Evolutionary conservation across 129 eudicot genomes (phyloP).

Genomic region (Helianthus tuberosus): DNA sequence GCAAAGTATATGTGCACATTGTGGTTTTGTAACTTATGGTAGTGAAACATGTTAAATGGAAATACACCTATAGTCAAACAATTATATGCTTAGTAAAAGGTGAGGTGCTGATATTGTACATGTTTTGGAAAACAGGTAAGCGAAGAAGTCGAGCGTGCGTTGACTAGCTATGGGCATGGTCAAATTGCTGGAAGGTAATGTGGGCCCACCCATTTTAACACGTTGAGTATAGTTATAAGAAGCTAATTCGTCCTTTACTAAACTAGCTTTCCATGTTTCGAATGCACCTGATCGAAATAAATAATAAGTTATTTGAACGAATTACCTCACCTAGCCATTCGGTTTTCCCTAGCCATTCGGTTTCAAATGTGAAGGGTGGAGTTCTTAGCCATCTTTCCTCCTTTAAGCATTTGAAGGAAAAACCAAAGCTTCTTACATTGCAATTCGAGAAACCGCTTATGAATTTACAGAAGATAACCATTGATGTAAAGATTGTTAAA

Average conservation of each 20-base stretch:
- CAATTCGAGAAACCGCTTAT: too few species aligned
- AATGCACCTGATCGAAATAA: slow-evolving; percentile 39
- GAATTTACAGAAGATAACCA: too few species aligned
- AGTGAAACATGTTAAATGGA: slow-evolving; percentile 17
- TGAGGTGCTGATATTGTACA: not conserved
- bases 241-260: not conserved
- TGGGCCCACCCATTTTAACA: not conserved
- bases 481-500: too few species aligned
- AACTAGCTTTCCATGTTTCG: slow-evolving; percentile 2
- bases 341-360: too few species aligned
- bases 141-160: slow-evolving; percentile 67
- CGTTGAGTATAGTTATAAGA: not conserved
- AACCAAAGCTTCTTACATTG: too few species aligned
- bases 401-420: too few species aligned
- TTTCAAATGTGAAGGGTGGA: too few species aligned
- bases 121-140: slow-evolving; percentile 41
- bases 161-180: slow-evolving; percentile 51
- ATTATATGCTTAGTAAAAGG: not conserved
- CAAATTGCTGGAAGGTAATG: slow-evolving; percentile 46
- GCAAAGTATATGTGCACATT: not conserved
- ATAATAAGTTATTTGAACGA: too few species aligned
- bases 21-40: not conserved
- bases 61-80: not conserved
- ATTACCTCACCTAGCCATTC: too few species aligned
- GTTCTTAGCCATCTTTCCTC: too few species aligned